Evolutionary conservation across 805 yeast genomes (phyloP).

Genomic region (Saitoella complicata): DNA sequence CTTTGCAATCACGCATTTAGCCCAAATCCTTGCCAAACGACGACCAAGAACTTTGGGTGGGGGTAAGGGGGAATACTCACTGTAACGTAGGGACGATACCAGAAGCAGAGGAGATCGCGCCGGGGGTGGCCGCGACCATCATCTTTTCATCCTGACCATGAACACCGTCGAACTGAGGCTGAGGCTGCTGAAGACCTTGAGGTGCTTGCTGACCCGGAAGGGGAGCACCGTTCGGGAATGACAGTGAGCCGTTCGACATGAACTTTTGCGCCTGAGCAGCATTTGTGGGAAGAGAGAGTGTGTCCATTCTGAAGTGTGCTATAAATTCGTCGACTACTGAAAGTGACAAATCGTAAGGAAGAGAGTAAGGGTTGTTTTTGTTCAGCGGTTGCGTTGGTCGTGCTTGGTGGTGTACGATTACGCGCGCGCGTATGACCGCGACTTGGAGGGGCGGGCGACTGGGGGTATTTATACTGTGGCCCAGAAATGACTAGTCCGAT

Average conservation of each 20-base stretch:
- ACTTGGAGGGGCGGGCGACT: too few species aligned
- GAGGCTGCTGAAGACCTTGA: background rate
- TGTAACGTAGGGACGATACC: conserved; percentile 87
- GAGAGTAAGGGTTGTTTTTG: too few species aligned
- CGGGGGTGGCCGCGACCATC: conserved; percentile 11
- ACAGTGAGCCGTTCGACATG: conserved; percentile 47
- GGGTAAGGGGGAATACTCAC: conserved; percentile 7
- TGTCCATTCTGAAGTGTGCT: too few species aligned
- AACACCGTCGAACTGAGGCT: conserved; percentile 1
- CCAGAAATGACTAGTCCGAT: too few species aligned
- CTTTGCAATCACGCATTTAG: conserved; percentile 22
- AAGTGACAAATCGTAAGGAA: too few species aligned
- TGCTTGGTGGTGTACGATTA: too few species aligned
- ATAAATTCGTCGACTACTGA: too few species aligned
- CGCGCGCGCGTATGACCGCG: too few species aligned
- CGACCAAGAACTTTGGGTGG: background rate
- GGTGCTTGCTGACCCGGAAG: background rate
- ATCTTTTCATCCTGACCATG: conserved; percentile 2
- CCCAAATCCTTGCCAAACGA: background rate
- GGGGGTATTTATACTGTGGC: too few species aligned
- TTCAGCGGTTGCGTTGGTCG: too few species aligned
- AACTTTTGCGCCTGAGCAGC: conserved; percentile 64
- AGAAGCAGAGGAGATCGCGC: conserved; percentile 62
- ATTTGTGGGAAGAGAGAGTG: conserved; percentile 44
- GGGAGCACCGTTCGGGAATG: conserved; percentile 28